Evolutionary conservation across 2,329 filamentous ascomycete species (phyloP), one percentile per base, ranked within the genome.

Genomic region (Xylariaceae sp.): DNA sequence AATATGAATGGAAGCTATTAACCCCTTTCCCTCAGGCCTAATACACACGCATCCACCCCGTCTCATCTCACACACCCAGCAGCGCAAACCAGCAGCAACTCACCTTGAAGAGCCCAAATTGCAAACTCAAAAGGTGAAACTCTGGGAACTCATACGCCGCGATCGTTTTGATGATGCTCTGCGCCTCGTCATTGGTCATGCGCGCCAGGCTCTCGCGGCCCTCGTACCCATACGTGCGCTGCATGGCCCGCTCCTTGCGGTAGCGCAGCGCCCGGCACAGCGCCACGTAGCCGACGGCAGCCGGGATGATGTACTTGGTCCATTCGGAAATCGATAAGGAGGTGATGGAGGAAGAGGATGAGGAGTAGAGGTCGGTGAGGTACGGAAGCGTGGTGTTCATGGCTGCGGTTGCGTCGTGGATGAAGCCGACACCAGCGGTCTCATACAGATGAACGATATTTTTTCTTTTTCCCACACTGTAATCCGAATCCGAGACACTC

Each of bases 71-170:
- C 6, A 26, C 22, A 6, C 22, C 22, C 22, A 6, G 6, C 22
- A 11, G 6, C 22, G n/a, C n/a, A n/a, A n/a, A 26, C 6, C 22
- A 26, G 22, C 22, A 6, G 6, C 11, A 6, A 34, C 48, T 38
- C 31, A 62, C 59, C 54, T 62, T 63, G 43, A 63, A 63, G 8
- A 63, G 31, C 2, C 50, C 60, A 43, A 63, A 61, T 37, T 63
- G 44, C 41, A 62, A 37, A 13, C 51, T 40, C 36, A 54, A n/a
- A 15, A 51, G 41, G 15, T 53, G 47, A 13, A 57, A 48, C n/a
- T 48, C 43, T 2, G 60, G 60, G 12, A 61, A 54, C 42, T 63
- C 60, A 38, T 50, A 54, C 8, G 29, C 15, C 4, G 39, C 32
- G 2, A 62, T 34, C 18, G 53, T 53, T 2, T 45, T 39, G 37